These are phyloP conservation scores for Scheffersomyces lignicola DNA, from an alignment of 1,139 yeast species.

Conservation along the genomic window DNA sequence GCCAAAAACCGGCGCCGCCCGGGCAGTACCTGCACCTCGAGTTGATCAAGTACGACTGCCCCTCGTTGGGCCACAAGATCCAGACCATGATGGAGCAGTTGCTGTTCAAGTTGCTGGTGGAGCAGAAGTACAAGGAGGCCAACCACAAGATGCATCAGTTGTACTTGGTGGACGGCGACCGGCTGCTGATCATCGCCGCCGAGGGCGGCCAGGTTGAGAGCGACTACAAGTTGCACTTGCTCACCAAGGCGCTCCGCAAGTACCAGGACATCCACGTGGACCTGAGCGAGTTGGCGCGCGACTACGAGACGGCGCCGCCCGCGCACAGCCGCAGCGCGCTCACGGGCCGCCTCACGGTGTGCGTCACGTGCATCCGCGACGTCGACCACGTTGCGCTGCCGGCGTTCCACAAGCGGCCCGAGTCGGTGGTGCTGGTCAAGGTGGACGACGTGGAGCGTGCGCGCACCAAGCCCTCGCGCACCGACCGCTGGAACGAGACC, in stretches of 20 bases:
- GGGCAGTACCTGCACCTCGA: conserved; percentile 78
- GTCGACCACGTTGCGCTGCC: conserved; percentile 92
- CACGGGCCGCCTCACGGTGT: conserved; percentile 73
- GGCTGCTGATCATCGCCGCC: conserved; percentile 81
- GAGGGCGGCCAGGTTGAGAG: conserved; percentile 84
- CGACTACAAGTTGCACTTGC: conserved; percentile 78
- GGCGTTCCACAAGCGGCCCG: conserved; percentile 73
- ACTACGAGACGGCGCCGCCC: conserved; percentile 64
- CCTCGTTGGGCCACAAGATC: conserved; percentile 92
- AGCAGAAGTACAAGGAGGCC: conserved; percentile 89
- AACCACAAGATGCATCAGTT: conserved; percentile 84
- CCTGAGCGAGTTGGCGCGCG: conserved; percentile 62
- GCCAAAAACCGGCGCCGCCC: conserved; percentile 36
- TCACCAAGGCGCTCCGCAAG: conserved; percentile 80
- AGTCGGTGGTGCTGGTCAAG: conserved; percentile 73
- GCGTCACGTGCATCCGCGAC: conserved; percentile 76
- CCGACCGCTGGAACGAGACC: conserved; percentile 83
- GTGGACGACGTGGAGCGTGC: conserved; percentile 86
- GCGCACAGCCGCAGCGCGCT: conserved; percentile 79
- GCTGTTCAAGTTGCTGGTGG: conserved; percentile 90
- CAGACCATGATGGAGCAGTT: conserved; percentile 94
- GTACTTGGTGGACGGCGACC: conserved; percentile 89
- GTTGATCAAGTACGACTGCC: conserved; percentile 87
- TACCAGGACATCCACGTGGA: conserved; percentile 87
- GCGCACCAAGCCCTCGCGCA: conserved; percentile 70